phyloP scores from a whole-genome alignment of 2,329 filamentous ascomycete genomes.

The Stemphylium lycopersici region DNA sequence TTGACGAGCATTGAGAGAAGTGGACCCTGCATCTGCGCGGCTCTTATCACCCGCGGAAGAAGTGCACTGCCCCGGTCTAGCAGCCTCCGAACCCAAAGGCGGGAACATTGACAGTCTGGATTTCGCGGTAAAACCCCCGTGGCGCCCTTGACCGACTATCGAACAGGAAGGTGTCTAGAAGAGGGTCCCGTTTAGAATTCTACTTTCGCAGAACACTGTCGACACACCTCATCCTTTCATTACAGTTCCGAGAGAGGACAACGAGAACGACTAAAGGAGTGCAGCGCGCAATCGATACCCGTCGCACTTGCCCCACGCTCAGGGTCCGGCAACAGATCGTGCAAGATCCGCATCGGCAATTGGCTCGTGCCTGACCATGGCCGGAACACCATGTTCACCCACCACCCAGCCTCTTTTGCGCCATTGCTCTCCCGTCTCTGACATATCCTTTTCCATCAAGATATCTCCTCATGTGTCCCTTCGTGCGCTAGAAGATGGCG shows the following conservation, averaged over 20 bases:
- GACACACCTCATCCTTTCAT: neutral
- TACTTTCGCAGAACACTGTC: neutral
- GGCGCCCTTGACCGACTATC: conserved; percentile 15
- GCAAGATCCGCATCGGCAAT: conserved; percentile 17
- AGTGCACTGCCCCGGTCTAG: conserved; percentile 13
- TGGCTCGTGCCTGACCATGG: conserved; percentile 35
- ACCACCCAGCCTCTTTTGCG: conserved; percentile 29
- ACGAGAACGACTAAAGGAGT: neutral
- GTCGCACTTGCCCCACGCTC: conserved; percentile 6
- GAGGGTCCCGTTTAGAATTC: neutral
- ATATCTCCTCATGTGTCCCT: conserved; percentile 24
- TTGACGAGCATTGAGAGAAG: neutral
- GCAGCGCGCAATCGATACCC: conserved; percentile 3
- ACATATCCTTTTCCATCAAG: conserved; percentile 18
- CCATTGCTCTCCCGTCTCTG: conserved; percentile 25
- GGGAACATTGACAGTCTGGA: conserved; percentile 19
- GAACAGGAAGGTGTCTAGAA: conserved; percentile 24
- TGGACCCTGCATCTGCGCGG: conserved; percentile 2
- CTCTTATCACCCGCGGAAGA: neutral
- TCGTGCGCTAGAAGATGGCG: conserved; percentile 34
- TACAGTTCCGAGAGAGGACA: neutral
- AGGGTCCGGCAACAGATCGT: conserved; percentile 8
- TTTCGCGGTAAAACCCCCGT: conserved; percentile 6
- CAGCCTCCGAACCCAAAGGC: conserved; percentile 1
- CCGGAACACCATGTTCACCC: conserved; percentile 22